Conservation (phyloP, 305 asterid genomes). For the Fraxinus nigra region DNA sequence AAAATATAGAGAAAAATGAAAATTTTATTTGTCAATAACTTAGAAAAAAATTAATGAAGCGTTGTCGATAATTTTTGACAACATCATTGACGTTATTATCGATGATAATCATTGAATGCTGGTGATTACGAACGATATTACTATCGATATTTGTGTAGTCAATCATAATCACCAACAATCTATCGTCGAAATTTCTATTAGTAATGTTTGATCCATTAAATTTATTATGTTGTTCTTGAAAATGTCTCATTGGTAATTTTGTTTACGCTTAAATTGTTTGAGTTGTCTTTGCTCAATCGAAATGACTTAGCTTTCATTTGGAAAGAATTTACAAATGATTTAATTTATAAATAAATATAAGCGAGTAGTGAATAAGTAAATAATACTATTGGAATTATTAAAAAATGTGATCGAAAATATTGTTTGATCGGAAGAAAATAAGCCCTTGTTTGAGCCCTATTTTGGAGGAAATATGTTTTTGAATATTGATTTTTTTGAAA, state of each 20-base stretch:
- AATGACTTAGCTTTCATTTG: neutral
- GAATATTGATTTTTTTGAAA: too few relatives aligned
- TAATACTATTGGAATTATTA: too few relatives aligned
- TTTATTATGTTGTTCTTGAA: neutral
- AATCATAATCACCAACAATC: too few relatives aligned
- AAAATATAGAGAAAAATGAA: neutral
- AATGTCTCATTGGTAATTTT: too few relatives aligned
- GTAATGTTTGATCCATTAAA: neutral
- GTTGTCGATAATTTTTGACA: neutral
- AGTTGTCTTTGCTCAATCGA: neutral
- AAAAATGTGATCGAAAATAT: too few relatives aligned
- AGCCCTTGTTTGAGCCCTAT: too few relatives aligned
- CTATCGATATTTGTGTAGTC: neutral
- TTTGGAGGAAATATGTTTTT: too few relatives aligned
- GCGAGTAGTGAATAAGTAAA: neutral
- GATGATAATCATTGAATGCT: neutral
- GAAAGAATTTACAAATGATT: neutral
- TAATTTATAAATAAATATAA: too few relatives aligned
- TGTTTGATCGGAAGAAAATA: neutral
- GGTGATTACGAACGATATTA: neutral
- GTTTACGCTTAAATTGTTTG: neutral
- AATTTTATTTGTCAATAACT: neutral
- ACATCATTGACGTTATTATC: neutral
- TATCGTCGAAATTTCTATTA: neutral
- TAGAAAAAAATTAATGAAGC: neutral